phyloP scores from a whole-genome alignment of 306 rosid genomes.

The Pterocarpus macrocarpus region DNA sequence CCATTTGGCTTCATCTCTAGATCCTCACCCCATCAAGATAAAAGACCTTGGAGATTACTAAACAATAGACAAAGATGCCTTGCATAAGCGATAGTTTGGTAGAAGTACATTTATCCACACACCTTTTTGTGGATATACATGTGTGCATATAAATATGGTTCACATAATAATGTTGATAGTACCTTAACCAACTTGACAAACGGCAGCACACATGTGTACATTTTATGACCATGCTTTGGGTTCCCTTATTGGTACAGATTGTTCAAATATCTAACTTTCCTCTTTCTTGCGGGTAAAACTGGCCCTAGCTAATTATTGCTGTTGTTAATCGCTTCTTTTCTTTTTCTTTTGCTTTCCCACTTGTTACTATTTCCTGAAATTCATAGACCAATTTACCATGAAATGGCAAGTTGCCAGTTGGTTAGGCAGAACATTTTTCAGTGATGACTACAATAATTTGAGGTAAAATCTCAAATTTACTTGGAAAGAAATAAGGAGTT shows the following conservation, averaged over 20 bases:
- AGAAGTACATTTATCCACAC: constrained; percentile 43
- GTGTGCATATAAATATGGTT: constrained; percentile 33
- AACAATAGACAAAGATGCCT: constrained; percentile 46
- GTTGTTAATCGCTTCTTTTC: neutral
- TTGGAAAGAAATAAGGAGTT: neutral
- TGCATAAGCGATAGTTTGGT: constrained; percentile 49
- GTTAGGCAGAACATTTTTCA: neutral
- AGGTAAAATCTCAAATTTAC: neutral
- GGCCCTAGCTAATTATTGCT: constrained; percentile 27
- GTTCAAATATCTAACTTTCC: constrained; percentile 16
- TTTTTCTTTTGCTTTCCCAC: constrained; percentile 25
- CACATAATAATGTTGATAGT: constrained; percentile 44
- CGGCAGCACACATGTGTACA: constrained; percentile 36
- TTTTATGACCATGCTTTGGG: constrained; percentile 39
- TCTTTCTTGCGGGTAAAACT: constrained; percentile 15
- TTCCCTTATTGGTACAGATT: constrained; percentile 32
- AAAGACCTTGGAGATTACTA: constrained; percentile 43
- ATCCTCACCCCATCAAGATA: constrained; percentile 48
- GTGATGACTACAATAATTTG: neutral
- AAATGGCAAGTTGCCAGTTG: neutral
- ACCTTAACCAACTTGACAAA: constrained; percentile 51
- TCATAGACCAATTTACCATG: neutral
- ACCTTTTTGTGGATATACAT: constrained; percentile 18
- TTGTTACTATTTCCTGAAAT: neutral
- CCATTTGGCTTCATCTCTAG: constrained; percentile 45